Percentiles rank a stretch among this genome's conserved stretches.
Conservation (phyloP, 768 basidiomycete species). For the Lactifluus pinguis region DNA sequence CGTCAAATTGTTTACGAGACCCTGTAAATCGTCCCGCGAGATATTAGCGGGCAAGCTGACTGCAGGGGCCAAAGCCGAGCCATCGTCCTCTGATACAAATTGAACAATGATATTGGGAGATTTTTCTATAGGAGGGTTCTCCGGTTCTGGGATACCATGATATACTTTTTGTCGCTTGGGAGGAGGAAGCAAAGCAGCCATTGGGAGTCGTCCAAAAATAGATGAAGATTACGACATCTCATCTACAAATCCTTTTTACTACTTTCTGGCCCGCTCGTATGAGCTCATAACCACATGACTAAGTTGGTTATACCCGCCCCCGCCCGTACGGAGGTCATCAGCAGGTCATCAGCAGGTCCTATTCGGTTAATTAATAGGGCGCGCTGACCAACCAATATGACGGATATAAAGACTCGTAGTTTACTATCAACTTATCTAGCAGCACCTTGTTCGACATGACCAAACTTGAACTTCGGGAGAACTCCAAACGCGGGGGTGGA, state of each 20-base stretch:
- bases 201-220: constrained; percentile 24
- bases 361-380: no score
- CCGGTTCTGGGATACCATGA: constrained; percentile 63
- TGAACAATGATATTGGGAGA: constrained; percentile 78
- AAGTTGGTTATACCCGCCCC: no score
- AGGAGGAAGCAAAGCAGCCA: constrained; percentile 83
- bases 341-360: no score
- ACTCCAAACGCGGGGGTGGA: constrained; percentile 15
- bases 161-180: constrained; percentile 83
- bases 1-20: constrained; percentile 80
- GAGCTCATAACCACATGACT: no score
- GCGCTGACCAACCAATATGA: not conserved
- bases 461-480: constrained; percentile 12
- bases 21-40: constrained; percentile 72
- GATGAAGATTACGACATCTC: not conserved
- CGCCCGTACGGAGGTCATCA: no score
- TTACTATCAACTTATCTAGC: not conserved
- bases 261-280: no score
- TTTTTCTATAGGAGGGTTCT: constrained; percentile 35
- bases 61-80: constrained; percentile 69
- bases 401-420: not conserved
- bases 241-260: no score
- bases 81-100: constrained; percentile 87
- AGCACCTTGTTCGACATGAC: not conserved
- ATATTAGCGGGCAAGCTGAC: constrained; percentile 87